Base-by-base conservation (phyloP, 1,284 basidiomycete species). In the Ceratobasidium sp. region DNA sequence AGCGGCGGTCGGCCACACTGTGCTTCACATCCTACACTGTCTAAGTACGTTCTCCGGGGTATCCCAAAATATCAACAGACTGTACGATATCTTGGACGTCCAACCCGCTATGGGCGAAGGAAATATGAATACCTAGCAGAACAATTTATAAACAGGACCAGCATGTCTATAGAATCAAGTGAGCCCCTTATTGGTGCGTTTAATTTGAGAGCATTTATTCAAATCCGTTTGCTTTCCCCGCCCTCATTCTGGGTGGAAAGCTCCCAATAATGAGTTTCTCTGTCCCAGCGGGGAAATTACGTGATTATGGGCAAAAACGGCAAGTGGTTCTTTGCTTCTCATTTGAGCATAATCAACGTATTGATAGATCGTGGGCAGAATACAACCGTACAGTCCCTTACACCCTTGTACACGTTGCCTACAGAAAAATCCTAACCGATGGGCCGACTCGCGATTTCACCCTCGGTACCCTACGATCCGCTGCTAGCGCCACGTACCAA, bases 241-340 rank as follows among this genome's bases (percentile, higher is more conserved):
- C 41, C 75, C 74, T 8, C 49, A 54, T 9, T 53, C 66, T 5
- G 34, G 54, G 22, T 37, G 43, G 24, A 14, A 49, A 27, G 63
- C 54, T 24, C 56, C 76, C 29, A 46, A 68, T 6, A 58, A 27
- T 77, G 34, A 64, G 69, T 16, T 76, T 77, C 48, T 56, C 39
- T 3, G 37, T 77, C 16, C 58, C 62, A 19, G 63, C 76, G 16
- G 76, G 76, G 43, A 62, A 74, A 19, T 0, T 76, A 73, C 41
- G 76, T 77, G 16, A 77, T 77, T 41, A 76, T 77, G 7, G 75
- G 76, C 19, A 71, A 69, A 59, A 77, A 76, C 49, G 75, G 76
- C 54, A 39, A 51, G 48, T 11, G 29, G 19, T 48, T 49, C 16
- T 24, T 19, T 24, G 19, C 11, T 41, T 24, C 22, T 61, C 8